Percentiles rank a stretch among this genome's conserved stretches.
Evolutionary conservation across 2,329 filamentous ascomycete species (phyloP).

Genomic region (Talaromyces sp.): DNA sequence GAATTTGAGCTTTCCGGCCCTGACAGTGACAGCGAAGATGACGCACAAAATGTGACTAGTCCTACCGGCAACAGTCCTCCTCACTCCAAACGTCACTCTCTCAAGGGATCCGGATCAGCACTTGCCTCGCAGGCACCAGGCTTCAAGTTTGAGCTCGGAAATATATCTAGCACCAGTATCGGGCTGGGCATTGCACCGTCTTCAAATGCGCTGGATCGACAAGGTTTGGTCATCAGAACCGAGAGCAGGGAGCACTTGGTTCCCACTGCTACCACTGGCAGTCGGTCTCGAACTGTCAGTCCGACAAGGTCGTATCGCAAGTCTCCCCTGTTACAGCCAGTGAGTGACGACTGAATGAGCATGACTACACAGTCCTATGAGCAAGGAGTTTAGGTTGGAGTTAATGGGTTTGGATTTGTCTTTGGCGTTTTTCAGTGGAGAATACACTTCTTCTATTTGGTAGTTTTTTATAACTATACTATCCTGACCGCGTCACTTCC

Average conservation of each 20-base stretch:
- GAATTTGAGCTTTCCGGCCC: constrained; percentile 73
- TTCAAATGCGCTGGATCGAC: constrained; percentile 50
- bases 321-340: constrained; percentile 30
- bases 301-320: constrained; percentile 40
- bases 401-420: neutral
- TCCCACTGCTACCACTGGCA: constrained; percentile 45
- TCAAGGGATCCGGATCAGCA: constrained; percentile 19
- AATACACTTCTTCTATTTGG: neutral
- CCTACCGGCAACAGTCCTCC: constrained; percentile 48
- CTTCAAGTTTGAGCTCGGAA: constrained; percentile 35
- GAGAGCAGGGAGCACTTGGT: constrained; percentile 78
- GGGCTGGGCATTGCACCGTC: constrained; percentile 28
- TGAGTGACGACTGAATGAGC: constrained; percentile 22
- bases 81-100: constrained; percentile 44
- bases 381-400: neutral
- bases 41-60: constrained; percentile 49
- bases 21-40: constrained; percentile 46
- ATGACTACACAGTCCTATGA: neutral
- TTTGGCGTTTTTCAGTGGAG: neutral
- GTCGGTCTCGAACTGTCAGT: constrained; percentile 40
- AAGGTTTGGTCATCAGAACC: constrained; percentile 71
- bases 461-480: neutral
- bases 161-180: constrained; percentile 33
- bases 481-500: neutral
- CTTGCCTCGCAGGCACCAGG: constrained; percentile 22